phyloP scores from a whole-genome alignment of 2,329 filamentous ascomycete species.

The Metarhizium album region DNA sequence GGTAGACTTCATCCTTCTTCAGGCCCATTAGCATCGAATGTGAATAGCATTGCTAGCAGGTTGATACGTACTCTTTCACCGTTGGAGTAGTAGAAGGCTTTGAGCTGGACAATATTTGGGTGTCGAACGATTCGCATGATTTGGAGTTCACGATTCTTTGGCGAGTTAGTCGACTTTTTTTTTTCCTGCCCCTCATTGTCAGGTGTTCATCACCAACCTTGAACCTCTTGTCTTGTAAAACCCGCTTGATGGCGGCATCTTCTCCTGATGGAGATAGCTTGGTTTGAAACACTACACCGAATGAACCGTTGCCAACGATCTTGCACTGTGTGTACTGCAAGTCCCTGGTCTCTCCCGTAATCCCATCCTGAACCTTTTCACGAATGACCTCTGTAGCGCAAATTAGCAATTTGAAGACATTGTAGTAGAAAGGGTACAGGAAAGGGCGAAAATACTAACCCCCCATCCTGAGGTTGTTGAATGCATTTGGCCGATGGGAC shows the following conservation, averaged over 20 bases:
- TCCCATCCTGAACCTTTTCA: constrained; percentile 96
- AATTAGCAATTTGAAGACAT: constrained; percentile 14
- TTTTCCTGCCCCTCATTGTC: neutral
- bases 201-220: constrained; percentile 51
- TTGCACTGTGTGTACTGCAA: constrained; percentile 99
- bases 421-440: neutral
- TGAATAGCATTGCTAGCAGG: neutral
- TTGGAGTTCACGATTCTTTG: constrained; percentile 92
- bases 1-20: constrained; percentile 95
- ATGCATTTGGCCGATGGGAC: constrained; percentile 83
- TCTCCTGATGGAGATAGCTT: constrained; percentile 97
- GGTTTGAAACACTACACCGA: constrained; percentile 97
- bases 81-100: constrained; percentile 99
- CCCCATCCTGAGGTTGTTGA: constrained; percentile 86
- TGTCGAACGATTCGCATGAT: constrained; percentile 99
- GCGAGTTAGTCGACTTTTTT: constrained; percentile 5
- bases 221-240: constrained; percentile 98
- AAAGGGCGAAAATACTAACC: constrained; percentile 49
- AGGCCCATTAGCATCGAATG: neutral
- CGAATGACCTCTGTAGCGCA: constrained; percentile 72
- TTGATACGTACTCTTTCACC: constrained; percentile 70
- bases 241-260: constrained; percentile 97
- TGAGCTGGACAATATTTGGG: constrained; percentile 96
- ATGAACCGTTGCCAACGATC: constrained; percentile 97
- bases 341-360: constrained; percentile 92